phyloP scores from a whole-genome alignment of 2,329 filamentous ascomycete genomes.

The Aspergillus tubingensis region DNA sequence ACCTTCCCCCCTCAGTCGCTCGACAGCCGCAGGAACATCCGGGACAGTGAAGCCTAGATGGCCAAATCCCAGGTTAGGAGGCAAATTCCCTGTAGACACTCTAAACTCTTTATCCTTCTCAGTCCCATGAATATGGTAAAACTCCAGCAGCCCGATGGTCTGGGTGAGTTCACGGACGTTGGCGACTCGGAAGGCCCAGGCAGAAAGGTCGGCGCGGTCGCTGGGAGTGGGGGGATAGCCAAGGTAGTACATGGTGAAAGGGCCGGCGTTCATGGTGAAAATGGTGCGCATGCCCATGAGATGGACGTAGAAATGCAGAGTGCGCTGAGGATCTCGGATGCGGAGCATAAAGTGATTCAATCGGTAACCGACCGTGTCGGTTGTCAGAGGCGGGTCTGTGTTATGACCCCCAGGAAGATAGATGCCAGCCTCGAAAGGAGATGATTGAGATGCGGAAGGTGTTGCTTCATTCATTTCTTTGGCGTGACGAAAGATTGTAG shows the following conservation, averaged over 20 bases:
- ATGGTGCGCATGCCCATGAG: constrained; percentile 44
- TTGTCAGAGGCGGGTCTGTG: constrained; percentile 34
- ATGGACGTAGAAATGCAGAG: constrained; percentile 41
- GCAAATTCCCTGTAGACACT: constrained; percentile 34
- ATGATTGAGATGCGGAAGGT: no score
- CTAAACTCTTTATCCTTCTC: constrained; percentile 28
- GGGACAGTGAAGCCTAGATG: constrained; percentile 44
- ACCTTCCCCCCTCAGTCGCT: constrained; percentile 30
- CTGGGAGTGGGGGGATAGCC: constrained; percentile 37
- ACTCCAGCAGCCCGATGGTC: constrained; percentile 39
- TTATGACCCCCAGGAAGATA: constrained; percentile 36
- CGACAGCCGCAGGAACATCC: constrained; percentile 34
- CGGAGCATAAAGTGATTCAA: constrained; percentile 45
- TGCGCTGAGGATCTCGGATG: constrained; percentile 36
- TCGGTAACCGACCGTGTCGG: constrained; percentile 35
- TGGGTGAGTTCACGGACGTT: constrained; percentile 28
- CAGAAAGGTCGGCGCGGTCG: constrained; percentile 28
- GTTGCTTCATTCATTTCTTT: no score
- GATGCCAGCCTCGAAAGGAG: constrained; percentile 26
- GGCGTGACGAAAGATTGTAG: no score
- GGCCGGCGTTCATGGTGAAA: constrained; percentile 43
- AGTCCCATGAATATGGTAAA: constrained; percentile 41
- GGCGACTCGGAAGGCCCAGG: constrained; percentile 33
- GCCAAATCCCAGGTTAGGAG: constrained; percentile 41
- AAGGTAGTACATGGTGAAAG: constrained; percentile 45